Base-by-base conservation (phyloP, 2,329 filamentous ascomycete species). In the Nannizziopsis barbatae region DNA sequence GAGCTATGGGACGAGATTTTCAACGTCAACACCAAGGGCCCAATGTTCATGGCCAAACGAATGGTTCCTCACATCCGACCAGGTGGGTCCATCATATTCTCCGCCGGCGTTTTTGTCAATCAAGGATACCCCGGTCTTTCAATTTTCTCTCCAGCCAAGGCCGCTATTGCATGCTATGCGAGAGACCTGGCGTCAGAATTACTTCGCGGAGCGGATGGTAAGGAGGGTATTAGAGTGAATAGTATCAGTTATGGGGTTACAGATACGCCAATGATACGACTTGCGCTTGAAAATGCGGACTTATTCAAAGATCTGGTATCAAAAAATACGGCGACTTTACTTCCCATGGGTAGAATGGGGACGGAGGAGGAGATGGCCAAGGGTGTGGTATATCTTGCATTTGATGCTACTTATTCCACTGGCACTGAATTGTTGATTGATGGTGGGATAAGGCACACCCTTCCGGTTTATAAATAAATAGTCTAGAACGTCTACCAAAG, bases 351-450 rank as follows among this genome's bases (percentile, higher is more conserved):
- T 11, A 39, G 50, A 27, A 46, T 52, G 17, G 50, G 35, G 27
- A 47, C 9, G 35, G 20, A 41, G n/a, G 45, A 46, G n/a, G 52
- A 54, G 45, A 35, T 54, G 9, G 52, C 50, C 12, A 54, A 49
- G 38, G 50, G 47, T 4, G 52, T 44, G 2, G 39, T 49, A 15
- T 52, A 46, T 44, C 38, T 52, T 38, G 52, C 44, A 2, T 47
- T 54, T 40, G 52, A 54, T 15, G 52, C 52, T 5, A 54, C 52
- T n/a, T 54, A 48, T 45, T 50, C 50, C 10, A 54, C 47, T 1
- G 52, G 52, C 10, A 39, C 32, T 10, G 52, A 54, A 42, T 35
- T 52, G 36, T 32, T 54, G 52, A 35, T 49, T 5, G 50, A 52
- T 39, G 48, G 48, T 17, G 52, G 50, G 10, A 47, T 45, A 17